Conservation (phyloP, 2,329 filamentous ascomycete genomes). For the Clarireedia monteithiana region DNA sequence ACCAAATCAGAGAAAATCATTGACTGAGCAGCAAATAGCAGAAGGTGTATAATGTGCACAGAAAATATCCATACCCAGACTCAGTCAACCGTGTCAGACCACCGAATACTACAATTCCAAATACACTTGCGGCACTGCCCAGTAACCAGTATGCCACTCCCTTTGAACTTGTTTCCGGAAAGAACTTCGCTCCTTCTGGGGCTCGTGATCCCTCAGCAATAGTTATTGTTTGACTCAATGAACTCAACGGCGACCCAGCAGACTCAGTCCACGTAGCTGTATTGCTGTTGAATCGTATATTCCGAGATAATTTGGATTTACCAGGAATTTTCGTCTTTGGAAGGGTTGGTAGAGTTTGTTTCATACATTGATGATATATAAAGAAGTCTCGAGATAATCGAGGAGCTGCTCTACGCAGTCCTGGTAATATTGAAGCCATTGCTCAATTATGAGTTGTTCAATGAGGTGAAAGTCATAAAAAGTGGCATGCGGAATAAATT, state of each 20-base stretch:
- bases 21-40: background rate
- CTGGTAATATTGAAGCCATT: constrained; percentile 28
- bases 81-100: constrained; percentile 91
- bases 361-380: constrained; percentile 26
- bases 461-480: background rate
- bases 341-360: constrained; percentile 11
- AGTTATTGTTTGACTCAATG: constrained; percentile 20
- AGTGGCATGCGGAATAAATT: background rate
- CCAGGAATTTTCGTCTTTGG: constrained; percentile 14
- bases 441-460: background rate
- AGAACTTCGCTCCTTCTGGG: constrained; percentile 15
- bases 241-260: constrained; percentile 16
- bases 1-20: background rate
- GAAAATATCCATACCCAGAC: constrained; percentile 59
- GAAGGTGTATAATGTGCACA: constrained; percentile 12
- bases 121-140: constrained; percentile 85
- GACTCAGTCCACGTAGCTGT: constrained; percentile 9
- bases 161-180: constrained; percentile 56
- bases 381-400: constrained; percentile 26
- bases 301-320: constrained; percentile 17
- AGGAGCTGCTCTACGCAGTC: constrained; percentile 23
- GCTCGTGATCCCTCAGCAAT: background rate
- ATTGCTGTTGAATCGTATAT: constrained; percentile 27
- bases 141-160: constrained; percentile 86
- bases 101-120: constrained; percentile 93